Base-by-base conservation (phyloP, 192 early-diverging fungal genomes). In the Coemansia sp. region DNA sequence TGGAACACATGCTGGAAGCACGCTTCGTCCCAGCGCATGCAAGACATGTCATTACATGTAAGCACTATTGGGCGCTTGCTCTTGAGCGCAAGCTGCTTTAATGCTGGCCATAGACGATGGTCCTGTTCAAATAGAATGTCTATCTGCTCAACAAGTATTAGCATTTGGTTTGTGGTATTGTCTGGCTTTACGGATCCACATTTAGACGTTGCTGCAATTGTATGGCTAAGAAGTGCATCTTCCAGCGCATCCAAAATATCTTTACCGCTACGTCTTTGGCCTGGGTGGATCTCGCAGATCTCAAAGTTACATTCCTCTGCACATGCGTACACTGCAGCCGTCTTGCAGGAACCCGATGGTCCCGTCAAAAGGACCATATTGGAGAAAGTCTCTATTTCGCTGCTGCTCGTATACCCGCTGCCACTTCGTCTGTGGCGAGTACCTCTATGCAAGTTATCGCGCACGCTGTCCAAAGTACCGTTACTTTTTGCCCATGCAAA, bases 61-160 rank as follows among this genome's bases (percentile, higher is more conserved):
- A 95, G 84, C n/a, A 93, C 84, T 26, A 95, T 92, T 0, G 93
- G 93, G 2, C 92, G 81, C 35, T 86, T 88, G 74, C 87, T 90
- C 46, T 84, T 88, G 39, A 86, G 80, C 16, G 90, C 83, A 31
- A 95, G 68, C 42, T 85, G 81, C 58, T 84, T 81, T 10, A 95
- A 82, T 1, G 86, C 87, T 1, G 84, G 66, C 91, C 92, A 93
- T 35, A 93, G 88, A 3, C 89, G 88, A 42, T 87, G 88, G 65
- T 95, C 93, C 26, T 90, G 86, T 34, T 93, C 90, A 84, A 87
- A 93, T 7, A 93, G 64, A 13, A 93, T 74, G 66, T 95, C 93
- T 1, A 89, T 88, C 33, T 95, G 89, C 66, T 95, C 93, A 26
- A 95, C 77, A n/a, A 95, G 71, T 23, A 95, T 85, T 34, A 95